These are phyloP conservation scores for Solanum pinnatisectum DNA, from an alignment of 257 asterid genomes.

Conservation along the genomic window DNA sequence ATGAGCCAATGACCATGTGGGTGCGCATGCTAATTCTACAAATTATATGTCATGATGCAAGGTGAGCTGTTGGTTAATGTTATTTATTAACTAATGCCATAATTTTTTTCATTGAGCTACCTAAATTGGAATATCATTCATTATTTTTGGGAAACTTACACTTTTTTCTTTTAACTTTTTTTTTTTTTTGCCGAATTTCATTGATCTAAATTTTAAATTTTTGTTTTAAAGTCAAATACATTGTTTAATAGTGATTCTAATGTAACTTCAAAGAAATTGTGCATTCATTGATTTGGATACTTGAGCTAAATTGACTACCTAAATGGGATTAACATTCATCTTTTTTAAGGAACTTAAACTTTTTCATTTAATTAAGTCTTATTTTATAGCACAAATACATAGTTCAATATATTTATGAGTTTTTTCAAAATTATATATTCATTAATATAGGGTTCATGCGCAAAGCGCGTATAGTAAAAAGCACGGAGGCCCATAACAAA, in stretches of 20 bases:
- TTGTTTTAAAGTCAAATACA: neutral
- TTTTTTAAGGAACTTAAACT: neutral
- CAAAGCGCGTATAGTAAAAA: neutral
- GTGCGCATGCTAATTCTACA: neutral
- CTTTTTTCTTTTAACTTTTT: neutral
- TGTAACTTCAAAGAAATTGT: neutral
- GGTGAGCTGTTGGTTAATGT: neutral
- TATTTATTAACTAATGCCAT: neutral
- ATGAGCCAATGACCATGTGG: neutral
- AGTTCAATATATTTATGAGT: neutral
- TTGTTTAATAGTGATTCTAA: neutral
- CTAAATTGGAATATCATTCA: neutral
- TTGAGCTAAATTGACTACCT: neutral
- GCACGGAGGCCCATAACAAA: neutral
- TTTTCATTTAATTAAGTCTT: neutral
- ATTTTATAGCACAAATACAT: neutral
- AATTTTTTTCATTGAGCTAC: neutral
- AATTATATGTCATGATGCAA: neutral
- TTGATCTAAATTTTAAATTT: neutral
- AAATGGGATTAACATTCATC: neutral
- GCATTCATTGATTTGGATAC: neutral
- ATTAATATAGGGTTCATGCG: neutral
- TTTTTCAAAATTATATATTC: neutral
- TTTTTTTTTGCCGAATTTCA: neutral
- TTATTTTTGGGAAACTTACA: neutral